These are phyloP conservation scores for Arachis monticola DNA, from an alignment of 331 rosid species.

Conservation along the genomic window DNA sequence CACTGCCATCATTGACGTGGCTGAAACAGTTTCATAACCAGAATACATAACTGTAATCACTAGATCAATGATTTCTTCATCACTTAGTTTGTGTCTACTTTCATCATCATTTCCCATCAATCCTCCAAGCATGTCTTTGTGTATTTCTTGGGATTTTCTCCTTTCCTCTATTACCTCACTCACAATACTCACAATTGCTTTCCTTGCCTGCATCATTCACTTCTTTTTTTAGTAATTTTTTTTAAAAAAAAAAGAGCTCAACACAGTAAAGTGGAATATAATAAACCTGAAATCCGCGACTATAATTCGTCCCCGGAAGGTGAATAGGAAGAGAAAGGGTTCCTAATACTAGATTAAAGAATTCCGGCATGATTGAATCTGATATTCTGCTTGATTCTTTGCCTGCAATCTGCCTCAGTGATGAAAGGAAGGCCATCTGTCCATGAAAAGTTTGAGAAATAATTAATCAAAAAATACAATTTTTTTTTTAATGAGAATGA, in stretches of 20 bases:
- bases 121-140: conserved; percentile 70
- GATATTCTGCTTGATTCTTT: conserved; percentile 56
- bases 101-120: conserved; percentile 70
- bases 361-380: conserved; percentile 69
- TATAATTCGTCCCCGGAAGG: conserved; percentile 89
- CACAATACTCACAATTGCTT: conserved; percentile 65
- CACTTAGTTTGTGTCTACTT: conserved; percentile 57
- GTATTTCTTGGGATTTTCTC: conserved; percentile 58
- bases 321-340: conserved; percentile 91
- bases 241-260: no score
- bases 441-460: not conserved
- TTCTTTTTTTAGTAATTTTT: no score
- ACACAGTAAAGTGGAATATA: no score
- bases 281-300: conserved; percentile 73
- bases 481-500: no score
- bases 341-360: conserved; percentile 87
- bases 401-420: conserved; percentile 84
- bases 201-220: conserved; percentile 69
- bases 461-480: no score
- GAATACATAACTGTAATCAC: conserved; percentile 83
- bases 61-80: conserved; percentile 87
- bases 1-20: conserved; percentile 98
- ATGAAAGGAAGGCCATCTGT: conserved; percentile 90
- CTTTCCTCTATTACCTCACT: conserved; percentile 66
- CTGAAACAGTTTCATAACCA: conserved; percentile 97